Base-by-base conservation (phyloP, 805 yeast species). In the Metschnikowia chrysomelidarum region DNA sequence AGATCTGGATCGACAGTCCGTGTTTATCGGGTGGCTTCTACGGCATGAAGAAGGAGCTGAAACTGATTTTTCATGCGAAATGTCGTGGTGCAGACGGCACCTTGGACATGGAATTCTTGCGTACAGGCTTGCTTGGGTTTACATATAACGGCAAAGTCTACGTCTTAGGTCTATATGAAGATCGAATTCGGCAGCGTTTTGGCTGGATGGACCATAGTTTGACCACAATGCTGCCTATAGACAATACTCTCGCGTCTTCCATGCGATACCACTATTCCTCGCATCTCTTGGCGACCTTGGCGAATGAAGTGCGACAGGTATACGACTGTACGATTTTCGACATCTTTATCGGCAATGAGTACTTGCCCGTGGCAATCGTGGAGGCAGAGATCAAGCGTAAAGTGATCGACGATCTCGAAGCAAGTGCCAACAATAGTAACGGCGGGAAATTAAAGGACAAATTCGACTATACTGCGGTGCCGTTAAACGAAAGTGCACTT, bases 1-100 rank as follows among this genome's bases (percentile, higher is more conserved):
- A 93, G 58, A 81, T 93, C 21, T 93, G 98, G 98, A 85, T 93
- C n/a, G 96, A 89, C 51, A 82, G 94, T 27, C 91, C 91, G 2
- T 84, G 94, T 41, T 62, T 93, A 5, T 81, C 95, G 2, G 96
- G 95, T 11, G 96, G 95, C 0, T 86, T 84, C 53, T 87, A 88
- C 81, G 89, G 80, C 62, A 17, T 77, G 64, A 32, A 87, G 20
- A 64, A 63, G 28, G 72, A 84, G 27, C 83, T 94, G 0, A 80
- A 76, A 40, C 73, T 70, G 41, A 82, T 87, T 2, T 87, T 87
- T 60, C 93, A 83, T 50, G 95, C 95, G 0, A 75, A 78, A 43
- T 85, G 95, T 51, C 67, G 77, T 24, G 89, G 82, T 44, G 79
- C 80, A 30, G 73, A 75, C 35, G 94, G 94, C 0, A 62, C 71